Conservation (phyloP, 2,329 filamentous ascomycete species). For the Fusarium anguioides region DNA sequence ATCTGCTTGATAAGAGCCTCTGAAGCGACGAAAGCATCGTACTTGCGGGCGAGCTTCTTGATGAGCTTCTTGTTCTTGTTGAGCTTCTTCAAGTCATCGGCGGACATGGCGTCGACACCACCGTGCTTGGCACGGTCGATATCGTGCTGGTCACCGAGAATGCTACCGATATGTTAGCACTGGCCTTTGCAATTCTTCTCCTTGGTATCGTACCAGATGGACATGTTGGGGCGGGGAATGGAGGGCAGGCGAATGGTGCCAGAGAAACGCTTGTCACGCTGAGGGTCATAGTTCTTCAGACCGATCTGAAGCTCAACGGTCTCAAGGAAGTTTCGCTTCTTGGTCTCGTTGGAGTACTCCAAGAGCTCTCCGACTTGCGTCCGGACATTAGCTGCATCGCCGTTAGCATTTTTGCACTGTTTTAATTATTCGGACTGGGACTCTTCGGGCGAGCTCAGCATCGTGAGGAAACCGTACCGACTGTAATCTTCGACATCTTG, state of each 20-base stretch:
- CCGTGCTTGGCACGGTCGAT: constrained; percentile 99
- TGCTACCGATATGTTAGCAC: constrained; percentile 51
- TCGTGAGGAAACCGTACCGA: constrained; percentile 61
- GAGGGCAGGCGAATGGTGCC: constrained; percentile 96
- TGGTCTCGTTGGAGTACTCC: constrained; percentile 91
- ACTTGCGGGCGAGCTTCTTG: constrained; percentile 99
- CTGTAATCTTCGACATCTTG: constrained; percentile 89
- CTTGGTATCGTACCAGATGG: constrained; percentile 68
- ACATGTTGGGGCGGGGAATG: constrained; percentile 91
- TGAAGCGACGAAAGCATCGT: constrained; percentile 98
- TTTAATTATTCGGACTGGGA: background rate
- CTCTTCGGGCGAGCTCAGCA: background rate
- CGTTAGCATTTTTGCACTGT: constrained; percentile 51
- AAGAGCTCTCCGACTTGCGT: constrained; percentile 93
- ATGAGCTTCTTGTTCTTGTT: constrained; percentile 99
- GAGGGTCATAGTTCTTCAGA: constrained; percentile 98
- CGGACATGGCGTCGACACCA: constrained; percentile 97
- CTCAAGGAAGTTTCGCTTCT: constrained; percentile 99
- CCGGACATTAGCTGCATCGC: constrained; percentile 82
- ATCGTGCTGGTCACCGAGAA: constrained; percentile 86
- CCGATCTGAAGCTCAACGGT: constrained; percentile 93
- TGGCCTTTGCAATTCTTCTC: background rate
- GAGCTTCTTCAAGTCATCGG: constrained; percentile 99
- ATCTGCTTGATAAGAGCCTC: constrained; percentile 99
- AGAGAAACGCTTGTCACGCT: constrained; percentile 99